A percentile compares a stretch with the other conserved stretches of the same genome.
phyloP scores from a whole-genome alignment of 2,329 filamentous ascomycete genomes.

The Penicillium sp. region DNA sequence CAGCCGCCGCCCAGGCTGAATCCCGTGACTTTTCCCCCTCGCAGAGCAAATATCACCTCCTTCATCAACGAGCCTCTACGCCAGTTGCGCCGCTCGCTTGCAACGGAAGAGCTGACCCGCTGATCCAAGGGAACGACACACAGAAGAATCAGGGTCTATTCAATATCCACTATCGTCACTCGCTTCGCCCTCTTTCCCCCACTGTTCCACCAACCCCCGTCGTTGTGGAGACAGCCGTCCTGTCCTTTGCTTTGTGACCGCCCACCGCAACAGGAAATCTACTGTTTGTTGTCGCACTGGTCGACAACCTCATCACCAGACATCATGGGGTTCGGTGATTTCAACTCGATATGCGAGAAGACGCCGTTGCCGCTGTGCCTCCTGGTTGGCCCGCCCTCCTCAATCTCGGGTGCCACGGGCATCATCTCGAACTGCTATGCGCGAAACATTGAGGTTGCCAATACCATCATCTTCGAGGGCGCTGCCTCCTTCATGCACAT shows the following conservation, averaged over 20 bases:
- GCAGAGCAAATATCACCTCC: conserved; percentile 21
- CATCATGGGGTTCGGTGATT: conserved; percentile 89
- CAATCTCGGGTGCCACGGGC: conserved; percentile 71
- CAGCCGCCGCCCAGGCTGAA: conserved; percentile 28
- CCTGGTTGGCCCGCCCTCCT: conserved; percentile 71
- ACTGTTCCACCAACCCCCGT: conserved; percentile 34
- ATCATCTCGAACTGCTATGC: conserved; percentile 93
- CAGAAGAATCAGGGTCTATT: conserved; percentile 15
- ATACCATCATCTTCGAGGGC: conserved; percentile 97
- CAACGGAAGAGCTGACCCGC: neutral
- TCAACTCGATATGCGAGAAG: conserved; percentile 82
- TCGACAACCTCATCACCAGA: conserved; percentile 18
- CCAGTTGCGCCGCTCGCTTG: conserved; percentile 4
- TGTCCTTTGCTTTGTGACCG: conserved; percentile 31
- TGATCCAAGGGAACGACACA: conserved; percentile 1
- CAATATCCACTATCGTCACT: conserved; percentile 22
- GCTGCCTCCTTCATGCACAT: conserved; percentile 94
- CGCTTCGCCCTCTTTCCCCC: conserved; percentile 25
- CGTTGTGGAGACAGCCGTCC: conserved; percentile 42
- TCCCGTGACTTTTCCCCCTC: conserved; percentile 37
- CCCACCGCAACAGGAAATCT: conserved; percentile 31
- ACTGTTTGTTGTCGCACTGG: conserved; percentile 27
- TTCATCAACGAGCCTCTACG: conserved; percentile 5
- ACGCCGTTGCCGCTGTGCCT: conserved; percentile 87
- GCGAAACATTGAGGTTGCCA: conserved; percentile 91